Evolutionary conservation across 768 basidiomycete genomes (phyloP).

Genomic region (Rhizopogon vesiculosus): DNA sequence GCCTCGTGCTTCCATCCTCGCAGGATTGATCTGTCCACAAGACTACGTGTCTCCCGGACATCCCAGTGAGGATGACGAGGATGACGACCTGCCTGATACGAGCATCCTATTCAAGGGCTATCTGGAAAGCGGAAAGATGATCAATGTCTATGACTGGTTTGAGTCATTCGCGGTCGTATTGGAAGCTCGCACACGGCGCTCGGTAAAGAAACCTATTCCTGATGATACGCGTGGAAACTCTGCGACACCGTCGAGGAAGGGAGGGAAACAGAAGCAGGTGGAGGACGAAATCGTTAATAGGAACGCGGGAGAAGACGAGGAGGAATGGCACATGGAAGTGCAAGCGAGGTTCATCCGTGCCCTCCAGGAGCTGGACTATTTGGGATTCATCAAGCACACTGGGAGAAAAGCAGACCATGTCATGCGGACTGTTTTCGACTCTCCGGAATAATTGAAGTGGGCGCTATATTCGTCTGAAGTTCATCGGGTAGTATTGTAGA

Average conservation of each 20-base stretch:
- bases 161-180: conserved; percentile 67
- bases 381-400: conserved; percentile 79
- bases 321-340: conserved; percentile 56
- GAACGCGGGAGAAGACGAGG: conserved; percentile 29
- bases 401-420: conserved; percentile 77
- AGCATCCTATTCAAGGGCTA: conserved; percentile 75
- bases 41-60: conserved; percentile 30
- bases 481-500: too few relatives aligned
- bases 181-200: conserved; percentile 46
- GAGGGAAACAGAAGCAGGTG: conserved; percentile 22
- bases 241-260: conserved; percentile 18
- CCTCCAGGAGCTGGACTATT: conserved; percentile 75
- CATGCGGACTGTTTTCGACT: conserved; percentile 60
- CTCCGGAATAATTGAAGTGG: conserved; percentile 11
- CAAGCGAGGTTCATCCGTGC: conserved; percentile 79
- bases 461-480: conserved; percentile 5
- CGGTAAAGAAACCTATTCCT: background rate
- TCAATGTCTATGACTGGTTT: conserved; percentile 89
- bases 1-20: conserved; percentile 52
- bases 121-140: conserved; percentile 72
- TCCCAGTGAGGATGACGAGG: conserved; percentile 7
- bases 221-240: background rate
- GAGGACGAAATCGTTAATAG: conserved; percentile 27
- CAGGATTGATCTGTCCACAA: conserved; percentile 57
- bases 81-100: conserved; percentile 57